These are phyloP conservation scores for Sporothrix pseudoabietina DNA, from an alignment of 2,329 filamentous ascomycete genomes.

Conservation along the genomic window DNA sequence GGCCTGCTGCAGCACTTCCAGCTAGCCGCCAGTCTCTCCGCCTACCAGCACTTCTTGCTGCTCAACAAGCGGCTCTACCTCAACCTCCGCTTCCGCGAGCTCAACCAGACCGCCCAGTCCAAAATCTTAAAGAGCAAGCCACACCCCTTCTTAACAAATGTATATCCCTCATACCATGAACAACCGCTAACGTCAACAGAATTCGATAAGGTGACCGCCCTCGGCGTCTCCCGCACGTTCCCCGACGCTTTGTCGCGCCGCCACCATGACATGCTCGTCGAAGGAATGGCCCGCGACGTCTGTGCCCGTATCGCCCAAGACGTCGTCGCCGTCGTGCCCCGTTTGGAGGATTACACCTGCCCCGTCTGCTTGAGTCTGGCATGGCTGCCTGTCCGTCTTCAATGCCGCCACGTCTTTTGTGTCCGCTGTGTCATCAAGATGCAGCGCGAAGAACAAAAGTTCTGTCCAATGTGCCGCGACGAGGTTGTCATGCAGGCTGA, in stretches of 20 bases:
- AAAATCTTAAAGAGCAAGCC: conserved; percentile 80
- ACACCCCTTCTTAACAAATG: conserved; percentile 36
- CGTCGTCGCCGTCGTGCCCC: conserved; percentile 72
- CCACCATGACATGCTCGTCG: conserved; percentile 62
- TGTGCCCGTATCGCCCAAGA: conserved; percentile 74
- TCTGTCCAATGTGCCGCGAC: conserved; percentile 76
- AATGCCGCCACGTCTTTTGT: conserved; percentile 78
- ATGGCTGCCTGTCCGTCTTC: conserved; percentile 78
- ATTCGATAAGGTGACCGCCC: conserved; percentile 81
- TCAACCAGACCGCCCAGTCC: conserved; percentile 73
- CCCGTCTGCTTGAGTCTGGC: conserved; percentile 77
- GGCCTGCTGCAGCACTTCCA: conserved; percentile 65
- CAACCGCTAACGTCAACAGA: conserved; percentile 51
- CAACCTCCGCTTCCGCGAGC: conserved; percentile 79
- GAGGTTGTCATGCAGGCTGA: conserved; percentile 72
- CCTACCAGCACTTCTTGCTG: conserved; percentile 68
- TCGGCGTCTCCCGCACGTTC: conserved; percentile 67
- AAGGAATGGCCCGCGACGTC: conserved; percentile 71
- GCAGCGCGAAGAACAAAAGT: conserved; percentile 67
- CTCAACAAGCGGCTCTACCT: conserved; percentile 78
- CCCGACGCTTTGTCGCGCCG: conserved; percentile 58
- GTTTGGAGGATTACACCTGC: conserved; percentile 81
- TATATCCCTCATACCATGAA: neutral
- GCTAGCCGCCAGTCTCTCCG: conserved; percentile 63
- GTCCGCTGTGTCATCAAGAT: conserved; percentile 81